Evolutionary conservation across 2,329 filamentous ascomycete species (phyloP).

Genomic region (Aspergillus fumigatiaffinis): DNA sequence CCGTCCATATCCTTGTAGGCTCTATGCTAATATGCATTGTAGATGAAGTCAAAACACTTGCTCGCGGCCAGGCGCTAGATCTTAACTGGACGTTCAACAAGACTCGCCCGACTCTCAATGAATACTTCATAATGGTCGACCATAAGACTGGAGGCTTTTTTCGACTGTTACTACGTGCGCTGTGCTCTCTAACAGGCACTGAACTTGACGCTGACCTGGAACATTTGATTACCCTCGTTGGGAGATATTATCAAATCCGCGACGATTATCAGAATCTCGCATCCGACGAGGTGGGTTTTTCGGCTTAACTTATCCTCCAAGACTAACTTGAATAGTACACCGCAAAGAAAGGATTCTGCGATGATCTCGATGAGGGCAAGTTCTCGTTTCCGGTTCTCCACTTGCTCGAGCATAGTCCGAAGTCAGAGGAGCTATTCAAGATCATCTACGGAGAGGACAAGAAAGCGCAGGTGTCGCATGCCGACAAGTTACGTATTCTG

Average conservation of each 20-base stretch:
- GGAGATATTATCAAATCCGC: slow-evolving; percentile 25
- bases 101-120: slow-evolving; percentile 14
- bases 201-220: not conserved
- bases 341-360: slow-evolving; percentile 38
- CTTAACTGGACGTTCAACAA: slow-evolving; percentile 17
- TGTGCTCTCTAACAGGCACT: slow-evolving; percentile 2
- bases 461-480: not conserved
- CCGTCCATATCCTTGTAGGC: too few relatives aligned
- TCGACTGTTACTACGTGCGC: slow-evolving; percentile 13
- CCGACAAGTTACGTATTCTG: not conserved
- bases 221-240: slow-evolving; percentile 15
- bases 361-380: slow-evolving; percentile 44
- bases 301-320: not conserved
- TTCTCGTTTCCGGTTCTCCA: slow-evolving; percentile 31
- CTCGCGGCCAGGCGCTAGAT: slow-evolving; percentile 17
- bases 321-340: slow-evolving; percentile 26
- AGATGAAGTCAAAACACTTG: slow-evolving; percentile 12
- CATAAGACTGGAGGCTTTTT: slow-evolving; percentile 24
- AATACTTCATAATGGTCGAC: slow-evolving; percentile 29
- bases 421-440: not conserved
- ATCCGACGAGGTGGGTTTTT: slow-evolving; percentile 12
- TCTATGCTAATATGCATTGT: too few relatives aligned
- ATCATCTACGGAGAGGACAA: not conserved
- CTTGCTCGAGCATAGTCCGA: not conserved
- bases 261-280: slow-evolving; percentile 28